Base-by-base conservation (phyloP, 129 eudicot genomes). In the Gnaphalium uliginosum region DNA sequence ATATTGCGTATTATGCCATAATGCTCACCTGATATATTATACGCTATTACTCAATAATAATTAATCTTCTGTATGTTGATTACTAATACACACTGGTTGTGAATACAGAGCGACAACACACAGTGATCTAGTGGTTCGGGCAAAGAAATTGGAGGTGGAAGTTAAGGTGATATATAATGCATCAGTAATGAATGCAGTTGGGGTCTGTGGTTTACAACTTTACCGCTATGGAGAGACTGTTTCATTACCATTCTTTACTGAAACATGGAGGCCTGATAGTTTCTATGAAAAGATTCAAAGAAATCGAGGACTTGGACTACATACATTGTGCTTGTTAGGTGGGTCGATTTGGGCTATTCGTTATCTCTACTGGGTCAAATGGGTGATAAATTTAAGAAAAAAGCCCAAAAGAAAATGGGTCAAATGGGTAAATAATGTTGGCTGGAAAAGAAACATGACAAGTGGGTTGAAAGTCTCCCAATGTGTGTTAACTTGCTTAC, bases 201-300 rank as follows among this genome's bases (percentile, higher is more conserved):
- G 98, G 66, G 86, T 94, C n/a, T 94, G 98, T 73, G 98, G 98
- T 1, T 82, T 94, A 73, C 98, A 94, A 76, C 91, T 94, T 35
- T 94, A 94, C 69, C 97, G 92, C 25, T 94, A 94, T 78, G 98
- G 98, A 72, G 97, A 94, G 85, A 94, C 98, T n/a, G 79, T 94
- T 27, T 94, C 98, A 0, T 80, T 94, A 73, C 98, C 98, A 0
- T 90, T 94, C 79, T 94, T 94, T 83, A 94, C 98, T 0, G 97
- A 94, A 26, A 88, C 96, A n/a, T 94, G 97, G 98, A 88, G 93
- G 50, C 97, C 97, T 1, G 93, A 90, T 72, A 94, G 98, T 85
- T 94, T 90, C 50, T 94, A 94, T 37, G 98, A 94, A 69, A 94
- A 87, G 69, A 94, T 94, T 69, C 84, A 87, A 74, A 89, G 89